Evolutionary conservation across 2,329 filamentous ascomycete species (phyloP).

Genomic region (Colletotrichum zoysiae): DNA sequence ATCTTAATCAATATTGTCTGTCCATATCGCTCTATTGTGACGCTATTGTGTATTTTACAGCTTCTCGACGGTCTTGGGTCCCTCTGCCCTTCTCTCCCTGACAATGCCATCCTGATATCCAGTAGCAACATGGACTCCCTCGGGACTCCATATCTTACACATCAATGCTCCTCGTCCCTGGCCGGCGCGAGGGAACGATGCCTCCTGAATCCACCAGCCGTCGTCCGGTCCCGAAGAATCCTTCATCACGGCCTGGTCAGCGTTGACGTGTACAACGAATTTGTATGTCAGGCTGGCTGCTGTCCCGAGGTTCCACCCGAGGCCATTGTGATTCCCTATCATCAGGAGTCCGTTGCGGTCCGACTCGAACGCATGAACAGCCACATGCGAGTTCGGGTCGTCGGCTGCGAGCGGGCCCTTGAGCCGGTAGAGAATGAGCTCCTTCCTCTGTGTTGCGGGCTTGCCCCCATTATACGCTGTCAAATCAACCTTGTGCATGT

Average conservation of each 20-base stretch:
- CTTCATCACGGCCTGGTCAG: slow-evolving; percentile 61
- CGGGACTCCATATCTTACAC: slow-evolving; percentile 66
- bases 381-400: slow-evolving; percentile 59
- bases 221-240: slow-evolving; percentile 48
- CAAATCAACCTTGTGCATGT: slow-evolving; percentile 70
- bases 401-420: slow-evolving; percentile 56
- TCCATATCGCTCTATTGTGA: background rate
- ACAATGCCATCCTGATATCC: slow-evolving; percentile 66
- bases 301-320: slow-evolving; percentile 56
- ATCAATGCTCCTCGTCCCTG: slow-evolving; percentile 62
- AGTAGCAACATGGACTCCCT: slow-evolving; percentile 65
- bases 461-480: slow-evolving; percentile 56
- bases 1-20: too few relatives aligned
- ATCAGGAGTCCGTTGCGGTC: slow-evolving; percentile 68
- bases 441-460: slow-evolving; percentile 58
- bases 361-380: slow-evolving; percentile 63
- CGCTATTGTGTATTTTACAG: background rate
- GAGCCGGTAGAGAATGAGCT: slow-evolving; percentile 64
- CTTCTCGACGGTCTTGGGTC: slow-evolving; percentile 45
- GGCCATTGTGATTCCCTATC: slow-evolving; percentile 62
- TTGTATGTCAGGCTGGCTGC: slow-evolving; percentile 64
- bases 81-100: slow-evolving; percentile 43
- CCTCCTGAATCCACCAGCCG: slow-evolving; percentile 68
- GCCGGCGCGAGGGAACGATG: slow-evolving; percentile 60
- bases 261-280: slow-evolving; percentile 66